phyloP scores from a whole-genome alignment of 1,284 basidiomycete species.

The Marasmius fiardii region DNA sequence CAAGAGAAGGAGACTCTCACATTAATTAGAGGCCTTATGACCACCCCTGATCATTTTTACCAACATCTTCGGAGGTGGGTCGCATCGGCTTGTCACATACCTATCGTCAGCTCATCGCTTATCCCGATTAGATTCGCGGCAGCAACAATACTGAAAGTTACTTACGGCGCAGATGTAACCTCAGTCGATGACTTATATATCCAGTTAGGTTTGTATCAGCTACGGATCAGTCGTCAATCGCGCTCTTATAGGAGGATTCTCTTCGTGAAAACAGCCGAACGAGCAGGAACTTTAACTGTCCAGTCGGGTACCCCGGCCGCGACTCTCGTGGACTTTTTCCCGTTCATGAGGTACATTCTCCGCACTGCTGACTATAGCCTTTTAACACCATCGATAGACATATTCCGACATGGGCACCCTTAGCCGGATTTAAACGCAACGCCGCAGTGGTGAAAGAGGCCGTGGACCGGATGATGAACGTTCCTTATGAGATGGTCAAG shows the following conservation, averaged over 20 bases:
- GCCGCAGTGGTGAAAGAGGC: constrained; percentile 40
- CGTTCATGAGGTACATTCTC: constrained; percentile 36
- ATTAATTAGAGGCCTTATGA: constrained; percentile 35
- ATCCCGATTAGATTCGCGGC: constrained; percentile 36
- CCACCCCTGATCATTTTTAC: constrained; percentile 34
- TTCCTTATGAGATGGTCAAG: constrained; percentile 53
- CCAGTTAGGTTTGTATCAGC: constrained; percentile 28
- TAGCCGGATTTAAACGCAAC: constrained; percentile 50
- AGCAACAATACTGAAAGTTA: constrained; percentile 43
- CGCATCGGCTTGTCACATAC: background rate
- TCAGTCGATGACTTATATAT: constrained; percentile 40
- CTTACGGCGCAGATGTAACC: constrained; percentile 41
- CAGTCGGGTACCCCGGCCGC: constrained; percentile 48
- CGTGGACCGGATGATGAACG: constrained; percentile 44
- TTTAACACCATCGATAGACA: constrained; percentile 27
- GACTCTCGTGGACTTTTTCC: constrained; percentile 55
- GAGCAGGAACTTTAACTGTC: constrained; percentile 45
- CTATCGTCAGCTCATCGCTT: background rate
- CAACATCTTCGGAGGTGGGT: constrained; percentile 40
- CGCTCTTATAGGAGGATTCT: constrained; percentile 25
- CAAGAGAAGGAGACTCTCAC: constrained; percentile 38
- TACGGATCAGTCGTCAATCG: constrained; percentile 12
- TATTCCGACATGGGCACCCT: constrained; percentile 55
- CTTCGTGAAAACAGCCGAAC: constrained; percentile 33
- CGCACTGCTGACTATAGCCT: constrained; percentile 2